Percentiles rank a stretch among this genome's conserved stretches.
Evolutionary conservation across 192 early-diverging fungal genomes (phyloP).

Genomic region (Coemansia erecta): DNA sequence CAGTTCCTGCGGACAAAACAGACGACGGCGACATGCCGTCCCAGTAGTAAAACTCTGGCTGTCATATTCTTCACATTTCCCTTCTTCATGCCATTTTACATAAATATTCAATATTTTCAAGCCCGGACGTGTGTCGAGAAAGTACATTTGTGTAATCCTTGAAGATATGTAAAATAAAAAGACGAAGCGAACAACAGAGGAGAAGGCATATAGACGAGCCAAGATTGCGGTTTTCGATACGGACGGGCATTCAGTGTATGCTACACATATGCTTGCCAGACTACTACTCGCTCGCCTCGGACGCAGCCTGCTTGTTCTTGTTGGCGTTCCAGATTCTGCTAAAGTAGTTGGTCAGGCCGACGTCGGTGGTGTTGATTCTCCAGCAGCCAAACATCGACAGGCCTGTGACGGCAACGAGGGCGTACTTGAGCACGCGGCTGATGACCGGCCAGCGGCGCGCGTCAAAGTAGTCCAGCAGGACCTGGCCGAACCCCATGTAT

Average conservation of each 20-base stretch:
- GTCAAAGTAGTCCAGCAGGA: constrained; percentile 83
- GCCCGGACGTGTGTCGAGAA: neutral
- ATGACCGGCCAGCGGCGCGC: constrained; percentile 59
- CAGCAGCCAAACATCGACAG: constrained; percentile 81
- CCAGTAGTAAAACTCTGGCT: neutral
- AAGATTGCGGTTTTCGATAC: no score
- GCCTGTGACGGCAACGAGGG: constrained; percentile 68
- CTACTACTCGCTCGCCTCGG: constrained; percentile 1
- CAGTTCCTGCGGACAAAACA: neutral
- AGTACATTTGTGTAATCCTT: neutral
- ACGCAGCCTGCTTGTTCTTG: constrained; percentile 13
- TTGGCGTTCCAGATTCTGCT: constrained; percentile 79
- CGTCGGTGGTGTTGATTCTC: constrained; percentile 93
- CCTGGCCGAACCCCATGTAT: constrained; percentile 80
- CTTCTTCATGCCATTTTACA: neutral
- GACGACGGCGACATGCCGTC: neutral
- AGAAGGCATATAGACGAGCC: no score
- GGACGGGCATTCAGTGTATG: neutral
- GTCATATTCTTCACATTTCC: neutral
- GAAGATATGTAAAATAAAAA: no score
- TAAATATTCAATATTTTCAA: no score
- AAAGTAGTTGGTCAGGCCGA: constrained; percentile 89
- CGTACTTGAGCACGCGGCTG: constrained; percentile 62
- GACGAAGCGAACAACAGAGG: neutral
- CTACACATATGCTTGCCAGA: no score